A percentile compares a stretch with the other conserved stretches of the same genome.
Conservation (phyloP, 1,284 basidiomycete species). For the Rhizoctonia solani region DNA sequence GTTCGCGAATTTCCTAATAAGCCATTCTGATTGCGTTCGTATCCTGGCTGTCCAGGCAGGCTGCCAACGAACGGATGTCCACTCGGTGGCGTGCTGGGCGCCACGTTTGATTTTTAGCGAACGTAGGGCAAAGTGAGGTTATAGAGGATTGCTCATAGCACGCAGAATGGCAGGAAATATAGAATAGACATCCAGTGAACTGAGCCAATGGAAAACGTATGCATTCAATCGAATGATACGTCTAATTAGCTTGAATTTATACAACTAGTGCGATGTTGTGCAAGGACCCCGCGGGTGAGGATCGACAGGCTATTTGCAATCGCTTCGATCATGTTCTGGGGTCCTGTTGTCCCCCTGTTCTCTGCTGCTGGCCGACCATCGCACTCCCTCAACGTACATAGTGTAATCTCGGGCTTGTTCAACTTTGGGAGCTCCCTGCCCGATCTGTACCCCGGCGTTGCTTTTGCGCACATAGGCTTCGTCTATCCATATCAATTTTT, state of each 20-base stretch:
- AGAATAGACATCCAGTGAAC: too few relatives aligned
- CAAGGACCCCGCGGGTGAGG: background rate
- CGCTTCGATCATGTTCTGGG: background rate
- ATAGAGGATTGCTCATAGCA: too few relatives aligned
- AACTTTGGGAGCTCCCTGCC: background rate
- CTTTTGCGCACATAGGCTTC: background rate
- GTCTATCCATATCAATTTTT: background rate
- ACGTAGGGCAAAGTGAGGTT: background rate
- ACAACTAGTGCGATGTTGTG: too few relatives aligned
- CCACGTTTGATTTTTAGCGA: background rate
- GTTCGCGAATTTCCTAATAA: too few relatives aligned
- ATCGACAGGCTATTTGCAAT: background rate
- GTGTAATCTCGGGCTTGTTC: background rate
- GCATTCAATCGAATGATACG: too few relatives aligned
- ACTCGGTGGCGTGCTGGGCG: background rate
- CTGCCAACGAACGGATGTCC: too few relatives aligned
- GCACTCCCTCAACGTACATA: background rate
- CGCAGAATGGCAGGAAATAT: too few relatives aligned
- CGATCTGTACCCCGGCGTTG: background rate
- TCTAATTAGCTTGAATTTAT: too few relatives aligned
- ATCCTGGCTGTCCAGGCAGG: too few relatives aligned
- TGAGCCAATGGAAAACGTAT: too few relatives aligned
- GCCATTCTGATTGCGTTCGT: too few relatives aligned
- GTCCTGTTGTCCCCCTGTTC: background rate
- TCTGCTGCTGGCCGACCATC: background rate